Conservation (phyloP, 225 moss, liverwort and hornwort species). For the Bryum argenteum region DNA sequence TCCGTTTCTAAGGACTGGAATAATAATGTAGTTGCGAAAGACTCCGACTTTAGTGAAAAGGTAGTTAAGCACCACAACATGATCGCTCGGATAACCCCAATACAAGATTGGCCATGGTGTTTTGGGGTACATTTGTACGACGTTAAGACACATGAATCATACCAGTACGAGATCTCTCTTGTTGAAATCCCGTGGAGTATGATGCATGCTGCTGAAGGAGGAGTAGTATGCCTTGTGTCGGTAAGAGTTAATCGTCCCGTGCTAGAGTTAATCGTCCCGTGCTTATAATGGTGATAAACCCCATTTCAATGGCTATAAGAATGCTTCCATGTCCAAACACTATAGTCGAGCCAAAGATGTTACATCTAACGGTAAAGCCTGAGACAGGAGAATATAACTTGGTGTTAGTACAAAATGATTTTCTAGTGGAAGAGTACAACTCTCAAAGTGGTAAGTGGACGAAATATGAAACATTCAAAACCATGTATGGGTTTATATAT, state of each 20-base stretch:
- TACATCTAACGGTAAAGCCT: not conserved
- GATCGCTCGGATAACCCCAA: not conserved
- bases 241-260: too few species aligned
- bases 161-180: too few species aligned
- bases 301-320: not conserved
- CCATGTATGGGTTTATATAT: not conserved
- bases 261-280: not conserved
- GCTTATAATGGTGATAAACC: not conserved
- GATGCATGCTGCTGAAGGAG: not conserved
- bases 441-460: not conserved
- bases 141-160: not conserved
- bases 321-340: not conserved
- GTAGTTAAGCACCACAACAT: not conserved
- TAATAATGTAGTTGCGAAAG: not conserved
- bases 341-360: not conserved
- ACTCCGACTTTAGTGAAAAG: not conserved
- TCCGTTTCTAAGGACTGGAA: constrained; percentile 7
- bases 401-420: too few species aligned
- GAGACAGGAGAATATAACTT: constrained; percentile 1
- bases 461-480: not conserved
- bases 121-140: not conserved
- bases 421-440: constrained; percentile 1
- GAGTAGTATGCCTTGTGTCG: constrained; percentile 1
- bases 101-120: not conserved
- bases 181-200: too few species aligned